Evolutionary conservation across 2,329 filamentous ascomycete species (phyloP).

Genomic region (Nothomitra cinnamomea): DNA sequence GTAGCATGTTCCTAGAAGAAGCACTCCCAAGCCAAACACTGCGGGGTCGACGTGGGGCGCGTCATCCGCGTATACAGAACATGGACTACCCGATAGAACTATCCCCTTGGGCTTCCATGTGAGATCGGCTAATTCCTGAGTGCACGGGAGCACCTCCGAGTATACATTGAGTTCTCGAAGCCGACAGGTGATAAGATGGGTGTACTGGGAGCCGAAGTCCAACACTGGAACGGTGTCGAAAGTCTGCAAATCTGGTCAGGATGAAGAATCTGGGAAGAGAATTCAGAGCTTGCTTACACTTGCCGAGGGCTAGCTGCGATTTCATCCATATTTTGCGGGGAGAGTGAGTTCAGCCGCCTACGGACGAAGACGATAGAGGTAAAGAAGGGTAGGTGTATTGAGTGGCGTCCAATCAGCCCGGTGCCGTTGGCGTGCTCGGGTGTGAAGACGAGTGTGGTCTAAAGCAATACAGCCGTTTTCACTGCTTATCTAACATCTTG

Average conservation of each 20-base stretch:
- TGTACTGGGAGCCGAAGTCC: slow-evolving; percentile 58
- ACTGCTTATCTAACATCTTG: no score
- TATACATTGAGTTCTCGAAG: slow-evolving; percentile 68
- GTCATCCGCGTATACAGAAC: slow-evolving; percentile 66
- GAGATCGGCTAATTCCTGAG: slow-evolving; percentile 61
- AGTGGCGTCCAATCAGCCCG: no score
- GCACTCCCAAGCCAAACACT: slow-evolving; percentile 57
- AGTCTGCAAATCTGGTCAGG: slow-evolving; percentile 22
- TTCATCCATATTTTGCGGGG: no score
- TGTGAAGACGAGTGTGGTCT: no score
- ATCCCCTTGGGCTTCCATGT: slow-evolving; percentile 70
- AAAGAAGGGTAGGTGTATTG: no score
- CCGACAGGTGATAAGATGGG: slow-evolving; percentile 57
- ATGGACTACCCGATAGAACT: slow-evolving; percentile 55
- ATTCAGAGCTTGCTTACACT: background rate
- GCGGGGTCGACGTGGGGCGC: slow-evolving; percentile 68
- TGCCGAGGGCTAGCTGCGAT: background rate
- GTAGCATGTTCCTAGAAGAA: slow-evolving; percentile 45
- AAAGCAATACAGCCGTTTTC: no score
- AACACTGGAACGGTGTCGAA: slow-evolving; percentile 55
- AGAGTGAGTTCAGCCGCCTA: no score
- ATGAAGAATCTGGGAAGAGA: background rate
- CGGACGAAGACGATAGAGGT: no score
- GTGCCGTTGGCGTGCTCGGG: no score
- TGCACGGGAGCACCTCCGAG: slow-evolving; percentile 78